Percentiles rank a stretch among this genome's conserved stretches.
These are phyloP conservation scores for Ogataea sp. DNA, from an alignment of 805 yeast genomes.

Conservation along the genomic window DNA sequence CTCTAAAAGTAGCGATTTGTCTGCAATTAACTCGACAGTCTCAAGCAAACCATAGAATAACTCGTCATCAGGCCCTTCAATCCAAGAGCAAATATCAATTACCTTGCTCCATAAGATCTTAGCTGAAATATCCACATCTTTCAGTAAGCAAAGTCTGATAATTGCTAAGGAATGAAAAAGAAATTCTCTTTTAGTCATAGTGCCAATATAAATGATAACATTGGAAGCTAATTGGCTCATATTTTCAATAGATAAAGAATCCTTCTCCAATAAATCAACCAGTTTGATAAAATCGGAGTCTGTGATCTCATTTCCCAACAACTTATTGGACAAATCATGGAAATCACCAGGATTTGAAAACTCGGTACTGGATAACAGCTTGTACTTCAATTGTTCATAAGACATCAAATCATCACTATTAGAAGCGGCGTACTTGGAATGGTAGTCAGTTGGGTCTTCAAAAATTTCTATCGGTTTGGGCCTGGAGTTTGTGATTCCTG, in stretches of 20 bases:
- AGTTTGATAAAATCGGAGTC: neutral
- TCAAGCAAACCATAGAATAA: conserved; percentile 22
- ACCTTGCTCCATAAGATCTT: neutral
- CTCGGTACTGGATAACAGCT: neutral
- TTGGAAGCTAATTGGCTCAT: neutral
- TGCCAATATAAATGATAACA: neutral
- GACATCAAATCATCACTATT: neutral
- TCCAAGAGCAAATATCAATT: neutral
- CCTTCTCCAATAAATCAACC: neutral
- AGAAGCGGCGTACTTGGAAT: neutral
- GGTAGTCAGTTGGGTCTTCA: neutral
- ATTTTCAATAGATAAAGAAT: neutral
- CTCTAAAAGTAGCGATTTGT: conserved; percentile 33
- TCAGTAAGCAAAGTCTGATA: neutral
- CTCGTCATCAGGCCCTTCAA: conserved; percentile 1
- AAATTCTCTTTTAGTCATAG: neutral
- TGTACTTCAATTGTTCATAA: neutral
- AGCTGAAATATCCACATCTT: neutral
- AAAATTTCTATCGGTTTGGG: conserved; percentile 1
- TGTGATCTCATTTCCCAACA: neutral
- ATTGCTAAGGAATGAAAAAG: neutral
- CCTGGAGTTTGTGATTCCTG: conserved; percentile 9
- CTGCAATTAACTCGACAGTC: conserved; percentile 27
- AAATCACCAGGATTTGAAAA: neutral
- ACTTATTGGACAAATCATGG: neutral